These are phyloP conservation scores for Termitomyces sp. DNA, from an alignment of 768 basidiomycete genomes.

Conservation along the genomic window DNA sequence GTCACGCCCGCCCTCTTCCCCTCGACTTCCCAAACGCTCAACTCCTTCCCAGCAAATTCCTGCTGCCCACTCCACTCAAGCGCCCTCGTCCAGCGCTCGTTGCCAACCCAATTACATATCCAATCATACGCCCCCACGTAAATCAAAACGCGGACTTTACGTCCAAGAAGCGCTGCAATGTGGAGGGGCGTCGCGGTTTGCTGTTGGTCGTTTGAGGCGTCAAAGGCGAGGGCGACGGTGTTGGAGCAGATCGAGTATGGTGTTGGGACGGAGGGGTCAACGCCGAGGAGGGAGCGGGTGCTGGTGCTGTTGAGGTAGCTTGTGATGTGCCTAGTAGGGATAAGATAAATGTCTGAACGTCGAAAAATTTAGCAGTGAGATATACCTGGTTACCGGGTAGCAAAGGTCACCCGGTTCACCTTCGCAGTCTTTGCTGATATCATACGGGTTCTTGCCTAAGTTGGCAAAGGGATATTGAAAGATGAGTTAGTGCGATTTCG, in stretches of 20 bases:
- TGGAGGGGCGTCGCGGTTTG: conserved; percentile 50
- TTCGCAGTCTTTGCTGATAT: conserved; percentile 63
- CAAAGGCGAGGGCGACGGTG: conserved; percentile 50
- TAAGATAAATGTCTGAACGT: neutral
- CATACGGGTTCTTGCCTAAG: conserved; percentile 60
- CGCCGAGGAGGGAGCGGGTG: conserved; percentile 58
- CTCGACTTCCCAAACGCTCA: conserved; percentile 60
- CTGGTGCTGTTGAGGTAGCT: conserved; percentile 61
- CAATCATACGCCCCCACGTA: conserved; percentile 73
- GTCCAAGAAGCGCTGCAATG: conserved; percentile 67
- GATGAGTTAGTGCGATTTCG: neutral
- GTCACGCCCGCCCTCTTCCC: conserved; percentile 40
- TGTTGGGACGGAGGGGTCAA: conserved; percentile 42
- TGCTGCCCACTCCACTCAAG: conserved; percentile 70
- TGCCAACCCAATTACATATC: conserved; percentile 78
- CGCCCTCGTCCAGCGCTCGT: conserved; percentile 66
- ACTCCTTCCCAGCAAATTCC: conserved; percentile 37
- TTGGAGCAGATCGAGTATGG: conserved; percentile 34
- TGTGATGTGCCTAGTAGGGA: conserved; percentile 44
- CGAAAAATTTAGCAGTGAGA: neutral
- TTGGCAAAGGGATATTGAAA: neutral
- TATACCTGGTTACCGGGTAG: conserved; percentile 49
- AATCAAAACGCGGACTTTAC: conserved; percentile 64
- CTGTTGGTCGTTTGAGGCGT: conserved; percentile 36
- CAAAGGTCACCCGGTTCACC: conserved; percentile 50